A percentile compares a stretch with the other conserved stretches of the same genome.
Evolutionary conservation across 208 protist genomes (phyloP).

Genomic region (Endotrypanum monterogeii): DNA sequence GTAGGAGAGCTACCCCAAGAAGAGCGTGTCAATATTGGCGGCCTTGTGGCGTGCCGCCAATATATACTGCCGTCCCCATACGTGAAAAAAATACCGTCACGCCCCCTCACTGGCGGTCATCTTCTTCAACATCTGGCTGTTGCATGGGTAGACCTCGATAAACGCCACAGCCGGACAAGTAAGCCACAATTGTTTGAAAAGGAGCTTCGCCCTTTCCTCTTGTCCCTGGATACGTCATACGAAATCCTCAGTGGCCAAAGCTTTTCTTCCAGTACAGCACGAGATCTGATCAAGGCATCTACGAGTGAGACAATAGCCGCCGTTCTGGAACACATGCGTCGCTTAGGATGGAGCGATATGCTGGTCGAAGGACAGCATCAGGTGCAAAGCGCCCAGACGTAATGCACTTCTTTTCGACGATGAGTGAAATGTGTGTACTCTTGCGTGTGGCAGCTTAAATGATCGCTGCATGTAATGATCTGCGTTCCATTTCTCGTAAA

Average conservation of each 20-base stretch:
- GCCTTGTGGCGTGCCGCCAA: constrained; percentile 18
- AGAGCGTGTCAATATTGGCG: background rate
- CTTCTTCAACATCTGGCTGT: constrained; percentile 29
- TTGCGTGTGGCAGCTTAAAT: background rate
- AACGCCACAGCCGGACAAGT: constrained; percentile 21
- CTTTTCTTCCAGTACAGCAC: background rate
- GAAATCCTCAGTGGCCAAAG: constrained; percentile 4
- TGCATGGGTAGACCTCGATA: constrained; percentile 25
- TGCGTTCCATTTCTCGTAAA: background rate
- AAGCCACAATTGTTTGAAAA: constrained; percentile 26
- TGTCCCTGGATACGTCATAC: constrained; percentile 5
- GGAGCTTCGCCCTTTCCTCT: constrained; percentile 11
- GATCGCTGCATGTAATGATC: background rate
- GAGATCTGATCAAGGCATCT: constrained; percentile 1
- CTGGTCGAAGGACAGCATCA: constrained; percentile 2
- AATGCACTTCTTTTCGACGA: background rate
- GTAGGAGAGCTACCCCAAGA: background rate
- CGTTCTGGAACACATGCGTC: constrained; percentile 5
- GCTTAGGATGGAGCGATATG: background rate
- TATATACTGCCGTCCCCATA: constrained; percentile 37
- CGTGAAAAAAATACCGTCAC: constrained; percentile 34
- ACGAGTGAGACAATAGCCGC: constrained; percentile 15
- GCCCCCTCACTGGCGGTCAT: background rate
- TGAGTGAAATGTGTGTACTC: background rate
- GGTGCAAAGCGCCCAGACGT: background rate